These are phyloP conservation scores for Nakaseomyces uthaithaninus DNA, from an alignment of 1,139 yeast species.

Conservation along the genomic window DNA sequence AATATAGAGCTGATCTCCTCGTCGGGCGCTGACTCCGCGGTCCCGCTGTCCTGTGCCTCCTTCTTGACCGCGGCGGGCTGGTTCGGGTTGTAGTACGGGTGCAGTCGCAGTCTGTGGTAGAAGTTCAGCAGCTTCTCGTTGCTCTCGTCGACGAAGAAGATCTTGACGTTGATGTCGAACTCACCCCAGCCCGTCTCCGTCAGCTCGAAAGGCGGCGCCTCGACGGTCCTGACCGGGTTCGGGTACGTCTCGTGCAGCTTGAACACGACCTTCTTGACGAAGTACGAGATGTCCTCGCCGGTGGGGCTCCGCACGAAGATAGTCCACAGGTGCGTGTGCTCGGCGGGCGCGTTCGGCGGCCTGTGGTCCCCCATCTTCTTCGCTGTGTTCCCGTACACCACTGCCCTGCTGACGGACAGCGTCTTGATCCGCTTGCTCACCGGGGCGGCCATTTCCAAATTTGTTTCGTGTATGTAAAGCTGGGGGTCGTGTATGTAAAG, in stretches of 20 bases:
- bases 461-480: too few species aligned
- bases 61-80: constrained; percentile 26
- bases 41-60: constrained; percentile 17
- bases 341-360: constrained; percentile 65
- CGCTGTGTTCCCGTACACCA: constrained; percentile 82
- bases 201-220: constrained; percentile 85
- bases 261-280: constrained; percentile 85
- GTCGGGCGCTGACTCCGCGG: constrained; percentile 12
- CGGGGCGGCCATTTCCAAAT: constrained; percentile 20
- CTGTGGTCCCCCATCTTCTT: constrained; percentile 55
- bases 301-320: constrained; percentile 81
- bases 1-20: constrained; percentile 55
- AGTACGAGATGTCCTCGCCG: constrained; percentile 72
- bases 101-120: constrained; percentile 83
- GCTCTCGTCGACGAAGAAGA: constrained; percentile 77
- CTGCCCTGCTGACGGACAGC: constrained; percentile 75
- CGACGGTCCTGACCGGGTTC: constrained; percentile 74
- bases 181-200: constrained; percentile 99
- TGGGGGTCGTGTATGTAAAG: too few species aligned
- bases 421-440: constrained; percentile 39
- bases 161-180: constrained; percentile 82
- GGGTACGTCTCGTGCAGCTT: constrained; percentile 92
- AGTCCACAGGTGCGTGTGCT: constrained; percentile 95
- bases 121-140: constrained; percentile 81
- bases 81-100: constrained; percentile 57